Base-by-base conservation (phyloP, 1,284 basidiomycete genomes). In the Sanghuangporus sanghuang region DNA sequence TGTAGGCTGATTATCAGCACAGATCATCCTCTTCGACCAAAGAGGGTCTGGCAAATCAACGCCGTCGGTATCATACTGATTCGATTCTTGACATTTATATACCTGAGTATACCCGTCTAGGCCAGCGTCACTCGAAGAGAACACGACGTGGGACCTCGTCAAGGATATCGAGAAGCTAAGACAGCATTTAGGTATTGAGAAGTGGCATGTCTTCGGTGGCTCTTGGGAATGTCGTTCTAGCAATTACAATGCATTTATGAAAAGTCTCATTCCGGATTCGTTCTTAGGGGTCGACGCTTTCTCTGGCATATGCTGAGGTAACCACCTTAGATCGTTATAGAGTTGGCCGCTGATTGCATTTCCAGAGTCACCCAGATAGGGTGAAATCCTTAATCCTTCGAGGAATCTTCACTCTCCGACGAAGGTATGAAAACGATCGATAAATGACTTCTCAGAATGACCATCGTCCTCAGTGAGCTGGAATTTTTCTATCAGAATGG, bases 131-230 rank as follows among this genome's bases (percentile, higher is more conserved):
- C 75, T 92, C 1, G 87, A 91, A 68, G 88, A 95, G 66, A 98
- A 98, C 75, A 97, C 93, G 2, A 98, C 95, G 0, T 96, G 93
- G 94, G 90, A 96, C 72, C 84, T 98, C 36, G 93, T 98, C 18
- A 88, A 85, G 66, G 96, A 98, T 71, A 88, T 95, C 12, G 95
- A 98, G 73, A 86, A 79, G 70, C 77, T 98, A 32, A 83, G 95
- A 59, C 79, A 87, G 69, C 82, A 89, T 66, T 80, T 96, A 2
- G 75, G 75, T 38, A 80, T 93, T 62, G 86, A 92, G n/a, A 92
- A 87, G 71, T 96, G 93, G 94, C 86, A 95, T 63, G 91, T 96
- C 35, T 96, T 96, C 72, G 94, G 95, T 48, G 94, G 94, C 7
- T 93, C 90, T 38, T 95, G 93, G 93, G 90, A 87, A 69, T 65